These are phyloP conservation scores for Lupinus albus DNA, from an alignment of 306 rosid genomes.

Conservation along the genomic window DNA sequence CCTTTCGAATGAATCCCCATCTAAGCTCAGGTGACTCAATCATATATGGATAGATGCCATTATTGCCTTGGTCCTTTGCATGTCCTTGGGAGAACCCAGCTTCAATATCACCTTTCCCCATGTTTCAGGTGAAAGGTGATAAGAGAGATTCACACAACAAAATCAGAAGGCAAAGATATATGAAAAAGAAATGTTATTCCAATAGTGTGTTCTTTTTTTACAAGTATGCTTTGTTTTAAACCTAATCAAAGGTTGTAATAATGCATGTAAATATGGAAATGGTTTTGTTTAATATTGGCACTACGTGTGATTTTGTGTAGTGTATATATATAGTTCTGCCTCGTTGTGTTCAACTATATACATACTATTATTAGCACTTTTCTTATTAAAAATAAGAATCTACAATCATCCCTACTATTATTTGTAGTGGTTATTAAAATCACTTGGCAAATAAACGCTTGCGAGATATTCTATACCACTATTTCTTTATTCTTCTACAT, in stretches of 20 bases:
- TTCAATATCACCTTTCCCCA: conserved; percentile 49
- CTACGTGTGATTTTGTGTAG: background rate
- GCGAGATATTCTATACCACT: too few species aligned
- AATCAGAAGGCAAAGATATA: background rate
- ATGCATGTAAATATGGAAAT: conserved; percentile 33
- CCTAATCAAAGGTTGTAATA: background rate
- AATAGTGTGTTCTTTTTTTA: background rate
- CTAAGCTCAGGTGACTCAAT: conserved; percentile 54
- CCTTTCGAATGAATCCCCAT: conserved; percentile 65
- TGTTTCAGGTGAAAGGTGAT: background rate
- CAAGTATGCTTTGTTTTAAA: background rate
- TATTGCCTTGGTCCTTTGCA: background rate
- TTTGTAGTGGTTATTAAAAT: background rate
- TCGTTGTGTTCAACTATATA: conserved; percentile 18
- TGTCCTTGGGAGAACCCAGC: conserved; percentile 8
- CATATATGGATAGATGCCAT: conserved; percentile 41
- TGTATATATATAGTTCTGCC: conserved; percentile 20
- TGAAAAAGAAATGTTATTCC: background rate
- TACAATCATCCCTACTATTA: background rate
- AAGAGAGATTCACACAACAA: background rate
- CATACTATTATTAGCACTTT: conserved; percentile 17
- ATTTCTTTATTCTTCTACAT: too few species aligned
- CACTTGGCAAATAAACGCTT: too few species aligned
- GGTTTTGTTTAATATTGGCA: conserved; percentile 24
- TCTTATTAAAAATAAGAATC: background rate